Conservation (phyloP, 192 early-diverging fungal genomes). For the Spinellus fusiger region DNA sequence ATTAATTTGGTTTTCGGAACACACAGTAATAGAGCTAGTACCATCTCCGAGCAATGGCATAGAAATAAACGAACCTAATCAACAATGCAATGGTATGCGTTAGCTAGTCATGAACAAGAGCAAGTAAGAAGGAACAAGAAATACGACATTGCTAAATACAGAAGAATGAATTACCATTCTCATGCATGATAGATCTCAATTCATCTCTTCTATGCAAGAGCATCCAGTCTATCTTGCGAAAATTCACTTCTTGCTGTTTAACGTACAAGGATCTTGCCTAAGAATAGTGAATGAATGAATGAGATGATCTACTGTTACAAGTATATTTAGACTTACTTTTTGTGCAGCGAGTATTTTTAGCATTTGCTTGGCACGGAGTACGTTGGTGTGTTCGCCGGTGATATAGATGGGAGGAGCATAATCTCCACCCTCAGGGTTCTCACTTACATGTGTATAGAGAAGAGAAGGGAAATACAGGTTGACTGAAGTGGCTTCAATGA, state of each 20-base stretch:
- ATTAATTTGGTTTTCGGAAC: constrained; percentile 63
- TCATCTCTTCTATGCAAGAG: constrained; percentile 55
- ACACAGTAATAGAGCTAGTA: constrained; percentile 46
- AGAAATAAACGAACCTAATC: constrained; percentile 41
- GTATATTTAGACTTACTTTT: constrained; percentile 32
- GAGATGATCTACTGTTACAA: constrained; percentile 3
- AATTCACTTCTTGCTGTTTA: constrained; percentile 33
- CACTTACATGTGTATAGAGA: constrained; percentile 20
- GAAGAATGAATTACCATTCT: constrained; percentile 53
- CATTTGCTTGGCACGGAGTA: constrained; percentile 48
- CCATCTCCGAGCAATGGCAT: constrained; percentile 58
- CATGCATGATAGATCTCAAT: constrained; percentile 63
- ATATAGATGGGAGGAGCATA: constrained; percentile 54
- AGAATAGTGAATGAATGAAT: not conserved
- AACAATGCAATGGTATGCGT: not conserved
- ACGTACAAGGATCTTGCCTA: constrained; percentile 42
- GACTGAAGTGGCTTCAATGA: constrained; percentile 64
- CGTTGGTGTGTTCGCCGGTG: constrained; percentile 49
- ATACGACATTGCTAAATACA: not conserved
- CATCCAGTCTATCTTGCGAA: constrained; percentile 80
- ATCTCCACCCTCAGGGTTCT: constrained; percentile 10
- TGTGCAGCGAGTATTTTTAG: constrained; percentile 35
- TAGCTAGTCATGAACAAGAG: not conserved
- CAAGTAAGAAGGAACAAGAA: constrained; percentile 2
- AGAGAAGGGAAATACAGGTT: constrained; percentile 68